phyloP scores from a whole-genome alignment of 1,139 yeast species.

The Arxiozyma slooffiae region DNA sequence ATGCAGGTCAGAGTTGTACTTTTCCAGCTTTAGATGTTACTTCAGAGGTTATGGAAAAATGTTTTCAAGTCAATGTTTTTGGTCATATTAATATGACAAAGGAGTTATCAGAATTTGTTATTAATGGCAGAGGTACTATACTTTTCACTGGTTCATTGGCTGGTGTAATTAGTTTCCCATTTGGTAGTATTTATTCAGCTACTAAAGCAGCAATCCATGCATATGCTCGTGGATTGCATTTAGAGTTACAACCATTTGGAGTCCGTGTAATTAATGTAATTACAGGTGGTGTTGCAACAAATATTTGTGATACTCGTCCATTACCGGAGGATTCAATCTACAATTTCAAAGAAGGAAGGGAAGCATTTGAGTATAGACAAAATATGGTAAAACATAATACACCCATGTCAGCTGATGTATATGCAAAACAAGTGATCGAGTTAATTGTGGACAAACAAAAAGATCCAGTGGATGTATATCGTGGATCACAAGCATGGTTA shows the following conservation, averaged over 20 bases:
- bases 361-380: slow-evolving; percentile 44
- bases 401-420: slow-evolving; percentile 50
- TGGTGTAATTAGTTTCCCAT: slow-evolving; percentile 62
- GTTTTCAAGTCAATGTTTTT: slow-evolving; percentile 59
- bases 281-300: slow-evolving; percentile 61
- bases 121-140: slow-evolving; percentile 60
- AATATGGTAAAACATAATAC: slow-evolving; percentile 49
- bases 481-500: slow-evolving; percentile 43
- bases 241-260: slow-evolving; percentile 65
- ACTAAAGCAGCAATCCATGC: slow-evolving; percentile 71
- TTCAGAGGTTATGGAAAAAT: slow-evolving; percentile 44
- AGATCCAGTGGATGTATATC: slow-evolving; percentile 41
- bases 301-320: slow-evolving; percentile 48
- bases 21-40: slow-evolving; percentile 61
- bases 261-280: slow-evolving; percentile 62
- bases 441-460: slow-evolving; percentile 35
- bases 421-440: slow-evolving; percentile 45
- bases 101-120: slow-evolving; percentile 47
- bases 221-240: slow-evolving; percentile 51
- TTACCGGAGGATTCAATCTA: slow-evolving; percentile 49
- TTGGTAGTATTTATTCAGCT: slow-evolving; percentile 58
- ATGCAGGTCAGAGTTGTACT: slow-evolving; percentile 62
- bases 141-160: slow-evolving; percentile 70
- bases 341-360: slow-evolving; percentile 42
- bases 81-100: slow-evolving; percentile 59